These are phyloP conservation scores for Rhododendron williamsianum DNA, from an alignment of 148 eudicot species.

Conservation along the genomic window DNA sequence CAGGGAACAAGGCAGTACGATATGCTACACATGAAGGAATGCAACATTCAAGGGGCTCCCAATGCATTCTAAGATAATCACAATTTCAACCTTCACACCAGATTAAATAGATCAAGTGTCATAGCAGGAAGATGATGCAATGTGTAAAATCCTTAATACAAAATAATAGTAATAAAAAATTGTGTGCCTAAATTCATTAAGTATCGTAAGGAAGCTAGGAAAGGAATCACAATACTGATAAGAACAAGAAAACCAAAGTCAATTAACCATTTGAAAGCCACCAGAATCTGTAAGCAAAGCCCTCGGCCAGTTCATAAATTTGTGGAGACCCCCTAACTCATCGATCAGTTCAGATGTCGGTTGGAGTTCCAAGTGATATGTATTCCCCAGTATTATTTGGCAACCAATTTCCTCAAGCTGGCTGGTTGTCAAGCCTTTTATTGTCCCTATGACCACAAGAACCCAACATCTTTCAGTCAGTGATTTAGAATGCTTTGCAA, in stretches of 20 bases:
- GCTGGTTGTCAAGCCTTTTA: constrained; percentile 73
- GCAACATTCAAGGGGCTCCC: neutral
- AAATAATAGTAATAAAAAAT: neutral
- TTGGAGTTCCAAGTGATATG: constrained; percentile 85
- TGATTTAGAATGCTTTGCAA: neutral
- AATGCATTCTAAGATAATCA: neutral
- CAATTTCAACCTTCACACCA: neutral
- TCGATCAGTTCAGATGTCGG: constrained; percentile 85
- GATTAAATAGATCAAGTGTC: neutral
- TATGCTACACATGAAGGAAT: neutral
- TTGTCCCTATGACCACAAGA: constrained; percentile 52
- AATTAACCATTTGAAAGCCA: constrained; percentile 87
- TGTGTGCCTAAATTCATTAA: neutral
- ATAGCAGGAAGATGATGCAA: neutral
- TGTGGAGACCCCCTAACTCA: constrained; percentile 88
- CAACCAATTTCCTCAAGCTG: constrained; percentile 94
- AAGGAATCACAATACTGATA: neutral
- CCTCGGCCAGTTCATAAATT: constrained; percentile 92
- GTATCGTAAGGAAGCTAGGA: neutral
- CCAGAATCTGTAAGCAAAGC: constrained; percentile 91
- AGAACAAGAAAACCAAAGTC: constrained; percentile 6
- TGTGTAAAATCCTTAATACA: neutral
- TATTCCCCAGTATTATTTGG: constrained; percentile 89
- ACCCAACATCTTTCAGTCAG: neutral
- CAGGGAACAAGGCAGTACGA: neutral